Base-by-base conservation (phyloP, 768 basidiomycete species). In the Boletus tylopilopsis region DNA sequence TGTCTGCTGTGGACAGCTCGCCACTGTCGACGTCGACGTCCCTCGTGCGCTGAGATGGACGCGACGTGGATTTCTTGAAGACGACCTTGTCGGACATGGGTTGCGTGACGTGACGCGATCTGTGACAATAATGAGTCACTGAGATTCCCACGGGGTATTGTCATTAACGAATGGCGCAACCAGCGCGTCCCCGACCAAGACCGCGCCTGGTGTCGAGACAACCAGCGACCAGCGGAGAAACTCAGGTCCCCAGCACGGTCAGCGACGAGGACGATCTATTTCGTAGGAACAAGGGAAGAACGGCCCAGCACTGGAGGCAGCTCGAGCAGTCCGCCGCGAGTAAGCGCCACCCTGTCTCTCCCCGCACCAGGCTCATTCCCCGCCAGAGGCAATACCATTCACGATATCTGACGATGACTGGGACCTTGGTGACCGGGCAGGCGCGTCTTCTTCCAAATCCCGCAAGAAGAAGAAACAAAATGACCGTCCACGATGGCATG, bases 191-290 rank as follows among this genome's bases (percentile, higher is more conserved):
- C 5, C 71, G 74, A 53, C 80, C 82, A 39, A 76, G 76, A 50
- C 83, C 84, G 19, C 76, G 75, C 55, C 74, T 76, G 11, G 68
- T 70, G 46, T 58, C 66, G 43, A 48, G 38, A 39, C 60, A 56
- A 41, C 38, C 52, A 24, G 50, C 45, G 30, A 21, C 11, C 42
- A 24, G 40, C 32, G 36, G 47, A 5, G 49, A 57, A 19, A 22
- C 36, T 5, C 42, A 56, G 21, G 29, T 32, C 11, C 12, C 47
- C 55, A 44, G 44, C 45, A 29, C 55, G 34, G 39, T 37, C 65
- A 64, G 77, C 11, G 84, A 88, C 49, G 80, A 79, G 42, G 87
- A 90, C 64, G 80, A 78, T 15, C 71, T 80, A 64, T 90, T 90
- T 57, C 77, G 89, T 59, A 78, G 78, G 42, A 91, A 89, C 62